phyloP scores from a whole-genome alignment of 495 filamentous ascomycete genomes.

The Echria macrotheca region DNA sequence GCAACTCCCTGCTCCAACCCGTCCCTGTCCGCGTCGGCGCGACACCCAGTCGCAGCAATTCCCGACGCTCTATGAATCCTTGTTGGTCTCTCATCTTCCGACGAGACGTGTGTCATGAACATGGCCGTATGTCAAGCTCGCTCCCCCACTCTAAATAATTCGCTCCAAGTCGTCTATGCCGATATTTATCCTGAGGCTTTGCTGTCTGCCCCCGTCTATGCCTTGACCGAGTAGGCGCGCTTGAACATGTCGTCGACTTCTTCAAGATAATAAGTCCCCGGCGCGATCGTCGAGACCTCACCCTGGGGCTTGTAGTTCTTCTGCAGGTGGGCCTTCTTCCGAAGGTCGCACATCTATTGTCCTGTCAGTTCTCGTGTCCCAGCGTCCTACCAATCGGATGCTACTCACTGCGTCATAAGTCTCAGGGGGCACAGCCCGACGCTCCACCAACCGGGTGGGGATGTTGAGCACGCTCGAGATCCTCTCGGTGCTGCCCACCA shows the following conservation, averaged over 20 bases:
- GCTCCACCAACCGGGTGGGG: conserved; percentile 61
- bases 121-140: no score
- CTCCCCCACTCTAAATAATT: not conserved
- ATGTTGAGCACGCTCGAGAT: conserved; percentile 78
- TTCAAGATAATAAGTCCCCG: conserved; percentile 84
- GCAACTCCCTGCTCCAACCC: no score
- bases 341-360: conserved; percentile 84
- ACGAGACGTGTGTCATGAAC: no score
- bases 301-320: conserved; percentile 82
- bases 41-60: no score
- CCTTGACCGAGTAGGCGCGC: conserved; percentile 80
- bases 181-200: no score
- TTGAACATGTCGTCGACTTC: conserved; percentile 94
- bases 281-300: conserved; percentile 65
- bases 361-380: no score
- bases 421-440: conserved; percentile 71
- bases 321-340: conserved; percentile 90
- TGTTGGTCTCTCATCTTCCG: no score
- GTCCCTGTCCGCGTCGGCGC: no score
- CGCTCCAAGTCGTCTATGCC: no score
- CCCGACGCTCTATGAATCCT: no score
- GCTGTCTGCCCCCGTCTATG: conserved; percentile 42
- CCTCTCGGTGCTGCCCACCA: conserved; percentile 68
- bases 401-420: conserved; percentile 75
- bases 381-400: not conserved